These are phyloP conservation scores for Picea engelmannii DNA, from an alignment of 83 land plant species.

Conservation along the genomic window DNA sequence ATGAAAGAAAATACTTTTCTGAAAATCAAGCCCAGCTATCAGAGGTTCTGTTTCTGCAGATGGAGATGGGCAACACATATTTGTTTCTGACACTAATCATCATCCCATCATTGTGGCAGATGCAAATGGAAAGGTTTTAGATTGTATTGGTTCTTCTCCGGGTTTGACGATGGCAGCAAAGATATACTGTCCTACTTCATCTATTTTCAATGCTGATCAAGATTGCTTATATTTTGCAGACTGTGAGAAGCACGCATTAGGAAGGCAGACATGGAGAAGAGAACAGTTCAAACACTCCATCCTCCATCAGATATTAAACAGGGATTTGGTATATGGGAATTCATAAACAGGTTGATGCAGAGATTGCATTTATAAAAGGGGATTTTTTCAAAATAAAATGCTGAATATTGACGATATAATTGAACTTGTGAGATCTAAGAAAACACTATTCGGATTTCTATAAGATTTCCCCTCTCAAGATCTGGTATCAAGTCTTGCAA, in stretches of 20 bases:
- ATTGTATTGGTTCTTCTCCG: slow-evolving; percentile 73
- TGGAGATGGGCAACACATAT: slow-evolving; percentile 38
- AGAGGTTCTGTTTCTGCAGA: slow-evolving; percentile 42
- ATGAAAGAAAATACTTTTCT: too few species aligned
- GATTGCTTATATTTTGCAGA: slow-evolving; percentile 26
- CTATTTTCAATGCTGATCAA: slow-evolving; percentile 35
- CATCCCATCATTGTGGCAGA: slow-evolving; percentile 51
- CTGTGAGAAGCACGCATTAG: slow-evolving; percentile 44
- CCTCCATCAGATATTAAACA: slow-evolving; percentile 27
- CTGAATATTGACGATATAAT: too few species aligned
- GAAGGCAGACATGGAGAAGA: slow-evolving; percentile 49
- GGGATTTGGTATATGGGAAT: slow-evolving; percentile 27
- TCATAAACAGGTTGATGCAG: too few species aligned
- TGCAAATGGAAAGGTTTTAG: slow-evolving; percentile 46
- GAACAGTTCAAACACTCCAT: slow-evolving; percentile 53
- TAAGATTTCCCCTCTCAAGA: too few species aligned
- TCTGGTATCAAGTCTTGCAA: too few species aligned
- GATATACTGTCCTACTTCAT: slow-evolving; percentile 51
- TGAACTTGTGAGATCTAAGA: too few species aligned
- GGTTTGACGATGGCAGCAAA: slow-evolving; percentile 72
- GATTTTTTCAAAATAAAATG: too few species aligned
- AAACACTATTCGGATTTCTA: too few species aligned
- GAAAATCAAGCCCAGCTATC: too few species aligned
- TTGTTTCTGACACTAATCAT: slow-evolving; percentile 64
- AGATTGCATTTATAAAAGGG: too few species aligned